These are phyloP conservation scores for Beta macrorhiza DNA, from an alignment of 179 eudicot genomes.

Conservation along the genomic window DNA sequence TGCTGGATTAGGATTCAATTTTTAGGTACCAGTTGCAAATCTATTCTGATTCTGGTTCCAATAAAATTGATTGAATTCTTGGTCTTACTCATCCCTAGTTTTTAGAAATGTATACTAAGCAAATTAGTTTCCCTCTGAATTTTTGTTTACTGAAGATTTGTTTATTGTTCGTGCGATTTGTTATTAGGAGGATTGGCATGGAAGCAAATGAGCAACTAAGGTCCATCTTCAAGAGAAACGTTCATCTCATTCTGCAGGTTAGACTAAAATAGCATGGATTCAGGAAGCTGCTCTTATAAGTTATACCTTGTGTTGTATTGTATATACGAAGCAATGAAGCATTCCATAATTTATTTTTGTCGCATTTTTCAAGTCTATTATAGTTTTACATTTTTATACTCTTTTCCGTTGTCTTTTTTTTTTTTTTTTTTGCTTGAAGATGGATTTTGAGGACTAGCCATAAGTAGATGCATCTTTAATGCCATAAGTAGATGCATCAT, in stretches of 20 bases:
- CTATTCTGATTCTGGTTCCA: neutral
- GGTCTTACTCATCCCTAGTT: neutral
- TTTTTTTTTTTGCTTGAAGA: neutral
- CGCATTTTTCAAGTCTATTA: neutral
- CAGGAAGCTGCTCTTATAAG: neutral
- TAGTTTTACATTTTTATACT: neutral
- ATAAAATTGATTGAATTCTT: neutral
- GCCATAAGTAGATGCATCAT: neutral
- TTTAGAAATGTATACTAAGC: neutral
- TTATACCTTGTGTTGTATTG: constrained; percentile 14
- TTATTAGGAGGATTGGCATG: constrained; percentile 60
- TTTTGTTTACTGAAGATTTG: neutral
- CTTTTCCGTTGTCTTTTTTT: neutral
- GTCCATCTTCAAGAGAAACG: constrained; percentile 70
- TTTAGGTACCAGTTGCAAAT: neutral
- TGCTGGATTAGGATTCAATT: too few relatives aligned
- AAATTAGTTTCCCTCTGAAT: neutral
- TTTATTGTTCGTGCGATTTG: neutral
- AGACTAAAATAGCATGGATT: constrained; percentile 37
- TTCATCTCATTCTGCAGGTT: constrained; percentile 82
- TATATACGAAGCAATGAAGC: constrained; percentile 17
- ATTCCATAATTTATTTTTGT: neutral
- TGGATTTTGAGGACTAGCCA: too few relatives aligned
- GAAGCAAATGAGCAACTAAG: constrained; percentile 78
- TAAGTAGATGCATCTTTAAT: neutral